Conservation (phyloP, 1,284 basidiomycete species). For the Melanopsichium pennsylvanicum region DNA sequence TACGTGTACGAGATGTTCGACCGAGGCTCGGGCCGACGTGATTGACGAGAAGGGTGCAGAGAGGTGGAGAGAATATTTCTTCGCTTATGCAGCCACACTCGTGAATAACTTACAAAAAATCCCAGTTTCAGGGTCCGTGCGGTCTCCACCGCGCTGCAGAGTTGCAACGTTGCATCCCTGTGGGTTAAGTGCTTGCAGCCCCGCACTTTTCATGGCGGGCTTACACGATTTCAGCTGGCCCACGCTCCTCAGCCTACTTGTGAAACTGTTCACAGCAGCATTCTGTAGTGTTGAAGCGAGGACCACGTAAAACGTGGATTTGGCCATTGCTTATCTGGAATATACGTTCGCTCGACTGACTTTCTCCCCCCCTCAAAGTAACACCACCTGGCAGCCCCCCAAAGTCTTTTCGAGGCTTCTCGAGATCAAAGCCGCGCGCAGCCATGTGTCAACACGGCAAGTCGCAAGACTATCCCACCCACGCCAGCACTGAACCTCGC, state of each 20-base stretch:
- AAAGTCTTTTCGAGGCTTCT: not conserved
- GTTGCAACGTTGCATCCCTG: slow-evolving; percentile 18
- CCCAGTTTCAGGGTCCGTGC: slow-evolving; percentile 37
- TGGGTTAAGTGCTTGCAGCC: slow-evolving; percentile 13
- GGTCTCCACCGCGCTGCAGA: not conserved
- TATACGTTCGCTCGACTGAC: too few species aligned
- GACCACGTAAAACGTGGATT: not conserved
- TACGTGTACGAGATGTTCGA: too few species aligned
- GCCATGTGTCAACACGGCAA: slow-evolving; percentile 42
- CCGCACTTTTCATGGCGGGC: slow-evolving; percentile 20
- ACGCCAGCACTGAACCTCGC: slow-evolving; percentile 35
- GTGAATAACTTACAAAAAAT: not conserved
- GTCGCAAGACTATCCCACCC: slow-evolving; percentile 31
- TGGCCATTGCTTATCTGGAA: too few species aligned
- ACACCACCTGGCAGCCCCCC: too few species aligned
- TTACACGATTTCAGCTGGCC: not conserved
- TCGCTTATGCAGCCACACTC: slow-evolving; percentile 13
- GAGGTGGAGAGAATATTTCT: slow-evolving; percentile 10
- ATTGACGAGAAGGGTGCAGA: not conserved
- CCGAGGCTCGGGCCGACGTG: slow-evolving; percentile 1
- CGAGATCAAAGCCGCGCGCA: too few species aligned
- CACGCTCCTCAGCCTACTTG: not conserved
- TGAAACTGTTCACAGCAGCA: too few species aligned
- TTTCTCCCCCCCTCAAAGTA: too few species aligned
- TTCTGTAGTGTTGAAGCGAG: too few species aligned